Conservation (phyloP, 805 yeast species). For the Monosporozyma servazzii region DNA sequence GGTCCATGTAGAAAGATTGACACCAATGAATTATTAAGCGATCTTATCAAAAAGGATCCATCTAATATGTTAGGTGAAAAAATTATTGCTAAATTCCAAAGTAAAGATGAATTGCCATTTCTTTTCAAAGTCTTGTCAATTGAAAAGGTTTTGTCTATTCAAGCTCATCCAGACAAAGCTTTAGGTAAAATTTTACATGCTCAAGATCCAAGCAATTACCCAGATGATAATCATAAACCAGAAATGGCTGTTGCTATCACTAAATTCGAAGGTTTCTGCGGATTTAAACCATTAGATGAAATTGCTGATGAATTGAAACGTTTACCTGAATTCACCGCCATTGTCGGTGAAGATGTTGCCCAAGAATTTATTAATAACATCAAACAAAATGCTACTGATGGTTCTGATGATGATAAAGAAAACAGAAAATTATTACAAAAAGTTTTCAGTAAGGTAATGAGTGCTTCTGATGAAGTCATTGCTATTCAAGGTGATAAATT, state of each 20-base stretch:
- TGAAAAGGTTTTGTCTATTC: conserved; percentile 86
- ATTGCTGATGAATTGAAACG: conserved; percentile 57
- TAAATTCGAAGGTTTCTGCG: conserved; percentile 94
- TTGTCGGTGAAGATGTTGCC: conserved; percentile 60
- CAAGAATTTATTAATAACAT: conserved; percentile 44
- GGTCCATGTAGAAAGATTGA: conserved; percentile 64
- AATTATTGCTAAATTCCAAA: conserved; percentile 58
- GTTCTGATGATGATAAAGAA: conserved; percentile 41
- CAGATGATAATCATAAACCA: conserved; percentile 98
- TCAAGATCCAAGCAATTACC: conserved; percentile 85
- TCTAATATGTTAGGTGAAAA: conserved; percentile 45
- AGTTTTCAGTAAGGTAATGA: conserved; percentile 80
- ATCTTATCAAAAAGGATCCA: conserved; percentile 54
- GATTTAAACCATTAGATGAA: conserved; percentile 83
- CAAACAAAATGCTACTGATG: conserved; percentile 35
- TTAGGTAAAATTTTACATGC: conserved; percentile 69
- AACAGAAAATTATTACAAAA: conserved; percentile 63
- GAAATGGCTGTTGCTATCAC: conserved; percentile 99
- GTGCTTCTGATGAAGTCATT: conserved; percentile 55
- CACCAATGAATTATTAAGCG: conserved; percentile 53
- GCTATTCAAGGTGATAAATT: conserved; percentile 50
- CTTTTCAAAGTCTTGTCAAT: conserved; percentile 90
- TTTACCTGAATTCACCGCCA: conserved; percentile 65
- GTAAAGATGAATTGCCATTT: conserved; percentile 71
- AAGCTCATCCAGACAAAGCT: conserved; percentile 94